These are phyloP conservation scores for Betula pendula DNA, from an alignment of 306 rosid genomes.

Conservation along the genomic window DNA sequence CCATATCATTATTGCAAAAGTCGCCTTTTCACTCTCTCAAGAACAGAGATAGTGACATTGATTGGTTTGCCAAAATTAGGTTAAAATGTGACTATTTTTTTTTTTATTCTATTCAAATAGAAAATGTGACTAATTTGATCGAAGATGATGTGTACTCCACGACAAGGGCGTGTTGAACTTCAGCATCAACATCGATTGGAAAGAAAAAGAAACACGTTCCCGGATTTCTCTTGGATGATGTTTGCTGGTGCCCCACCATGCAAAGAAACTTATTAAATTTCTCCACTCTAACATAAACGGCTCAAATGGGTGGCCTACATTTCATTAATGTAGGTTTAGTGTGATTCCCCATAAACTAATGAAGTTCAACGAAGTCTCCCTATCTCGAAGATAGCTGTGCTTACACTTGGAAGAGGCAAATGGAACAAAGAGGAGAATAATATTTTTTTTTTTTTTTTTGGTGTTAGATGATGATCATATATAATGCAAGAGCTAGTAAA, in stretches of 20 bases:
- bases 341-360: conserved; percentile 35
- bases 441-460: conserved; percentile 28
- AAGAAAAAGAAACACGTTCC: conserved; percentile 39
- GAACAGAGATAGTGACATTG: background rate
- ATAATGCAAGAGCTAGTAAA: conserved; percentile 27
- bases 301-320: conserved; percentile 42
- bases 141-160: conserved; percentile 51
- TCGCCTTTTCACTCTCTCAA: too few relatives aligned
- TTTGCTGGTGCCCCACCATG: conserved; percentile 44
- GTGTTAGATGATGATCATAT: conserved; percentile 3
- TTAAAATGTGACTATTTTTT: conserved; percentile 21
- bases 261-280: conserved; percentile 23
- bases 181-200: conserved; percentile 22
- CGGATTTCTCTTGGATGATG: conserved; percentile 38
- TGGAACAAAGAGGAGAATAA: conserved; percentile 21
- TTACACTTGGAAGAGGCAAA: conserved; percentile 41
- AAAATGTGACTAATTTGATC: conserved; percentile 16
- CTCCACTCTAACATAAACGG: conserved; percentile 16
- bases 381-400: conserved; percentile 23
- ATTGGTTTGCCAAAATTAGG: conserved; percentile 36
- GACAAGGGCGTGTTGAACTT: conserved; percentile 27
- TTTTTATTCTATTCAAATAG: too few relatives aligned
- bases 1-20: too few relatives aligned
- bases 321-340: conserved; percentile 49
- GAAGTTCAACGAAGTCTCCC: conserved; percentile 30